A percentile compares a stretch with the other conserved stretches of the same genome.
Conservation (phyloP, 352 stramenopile genomes). For the Halophytophthora batemanensis region DNA sequence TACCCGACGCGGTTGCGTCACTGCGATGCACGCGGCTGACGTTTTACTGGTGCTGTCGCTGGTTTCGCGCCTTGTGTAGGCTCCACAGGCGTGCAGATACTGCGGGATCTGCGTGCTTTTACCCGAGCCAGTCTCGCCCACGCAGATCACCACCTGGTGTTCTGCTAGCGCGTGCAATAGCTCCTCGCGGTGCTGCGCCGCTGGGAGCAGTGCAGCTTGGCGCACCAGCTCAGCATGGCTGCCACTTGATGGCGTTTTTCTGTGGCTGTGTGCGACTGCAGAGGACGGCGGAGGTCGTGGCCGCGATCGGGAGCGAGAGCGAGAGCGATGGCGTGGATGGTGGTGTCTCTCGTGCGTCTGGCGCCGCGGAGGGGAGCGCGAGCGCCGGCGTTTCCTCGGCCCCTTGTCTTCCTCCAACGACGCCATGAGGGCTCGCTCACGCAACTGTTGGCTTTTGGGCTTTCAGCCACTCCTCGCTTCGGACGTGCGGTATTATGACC, state of each 20-base stretch:
- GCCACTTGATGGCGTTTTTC: conserved; percentile 9
- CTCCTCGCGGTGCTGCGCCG: conserved; percentile 53
- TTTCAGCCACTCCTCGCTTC: no score
- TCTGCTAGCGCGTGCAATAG: conserved; percentile 39
- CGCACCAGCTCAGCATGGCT: conserved; percentile 8
- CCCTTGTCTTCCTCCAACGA: no score
- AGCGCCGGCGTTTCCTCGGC: conserved; percentile 14
- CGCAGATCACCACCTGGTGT: conserved; percentile 69
- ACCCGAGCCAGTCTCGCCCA: conserved; percentile 94
- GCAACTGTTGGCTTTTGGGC: no score
- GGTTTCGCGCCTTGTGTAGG: conserved; percentile 10
- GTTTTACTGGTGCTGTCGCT: conserved; percentile 14
- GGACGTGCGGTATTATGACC: no score
- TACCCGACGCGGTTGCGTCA: conserved; percentile 94
- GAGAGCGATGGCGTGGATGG: not conserved
- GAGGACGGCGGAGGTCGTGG: conserved; percentile 4
- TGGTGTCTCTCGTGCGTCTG: conserved; percentile 2
- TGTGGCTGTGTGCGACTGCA: conserved; percentile 2
- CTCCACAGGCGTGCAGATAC: conserved; percentile 48
- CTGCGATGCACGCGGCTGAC: conserved; percentile 47
- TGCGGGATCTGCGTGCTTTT: conserved; percentile 94
- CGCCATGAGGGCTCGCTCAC: no score
- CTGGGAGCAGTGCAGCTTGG: conserved; percentile 13
- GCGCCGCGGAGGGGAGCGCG: conserved; percentile 5
- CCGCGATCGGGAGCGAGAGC: conserved; percentile 3